Evolutionary conservation across 306 rosid genomes (phyloP).

Genomic region (Castanopsis chinensis): DNA sequence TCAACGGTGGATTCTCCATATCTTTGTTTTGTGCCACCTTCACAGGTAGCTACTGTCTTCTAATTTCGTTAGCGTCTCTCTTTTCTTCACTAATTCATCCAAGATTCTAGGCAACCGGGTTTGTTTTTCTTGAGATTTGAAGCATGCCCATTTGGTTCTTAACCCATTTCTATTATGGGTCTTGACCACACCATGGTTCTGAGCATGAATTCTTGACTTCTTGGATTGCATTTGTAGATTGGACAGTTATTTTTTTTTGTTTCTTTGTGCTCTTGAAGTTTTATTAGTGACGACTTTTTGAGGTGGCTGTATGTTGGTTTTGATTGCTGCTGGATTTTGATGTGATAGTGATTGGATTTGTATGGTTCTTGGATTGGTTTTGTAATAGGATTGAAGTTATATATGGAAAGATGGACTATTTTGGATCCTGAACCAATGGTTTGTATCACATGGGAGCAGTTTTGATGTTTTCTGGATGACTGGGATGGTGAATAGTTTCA

Average conservation of each 20-base stretch:
- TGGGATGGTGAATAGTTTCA: not conserved
- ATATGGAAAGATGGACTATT: not conserved
- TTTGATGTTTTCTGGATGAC: not conserved
- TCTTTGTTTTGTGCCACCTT: not conserved
- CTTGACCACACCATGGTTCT: not conserved
- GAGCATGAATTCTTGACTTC: slow-evolving; percentile 13
- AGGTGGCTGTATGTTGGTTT: not conserved
- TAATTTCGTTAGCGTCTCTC: not conserved
- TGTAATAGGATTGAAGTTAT: slow-evolving; percentile 24
- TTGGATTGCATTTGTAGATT: not conserved
- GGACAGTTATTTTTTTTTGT: not conserved
- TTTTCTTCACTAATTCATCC: not conserved
- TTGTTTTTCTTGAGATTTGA: slow-evolving; percentile 28
- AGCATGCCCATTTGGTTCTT: slow-evolving; percentile 34
- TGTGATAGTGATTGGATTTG: slow-evolving; percentile 6
- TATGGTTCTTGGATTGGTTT: slow-evolving; percentile 20
- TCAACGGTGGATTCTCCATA: not conserved
- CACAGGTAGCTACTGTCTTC: not conserved
- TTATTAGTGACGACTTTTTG: not conserved
- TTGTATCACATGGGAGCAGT: slow-evolving; percentile 8
- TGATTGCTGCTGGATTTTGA: not conserved
- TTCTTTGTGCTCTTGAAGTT: not conserved
- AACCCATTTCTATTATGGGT: slow-evolving; percentile 4
- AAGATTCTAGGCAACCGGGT: slow-evolving; percentile 26
- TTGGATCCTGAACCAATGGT: slow-evolving; percentile 9